Base-by-base conservation (phyloP, 306 rosid species). In the Rosa rugosa region DNA sequence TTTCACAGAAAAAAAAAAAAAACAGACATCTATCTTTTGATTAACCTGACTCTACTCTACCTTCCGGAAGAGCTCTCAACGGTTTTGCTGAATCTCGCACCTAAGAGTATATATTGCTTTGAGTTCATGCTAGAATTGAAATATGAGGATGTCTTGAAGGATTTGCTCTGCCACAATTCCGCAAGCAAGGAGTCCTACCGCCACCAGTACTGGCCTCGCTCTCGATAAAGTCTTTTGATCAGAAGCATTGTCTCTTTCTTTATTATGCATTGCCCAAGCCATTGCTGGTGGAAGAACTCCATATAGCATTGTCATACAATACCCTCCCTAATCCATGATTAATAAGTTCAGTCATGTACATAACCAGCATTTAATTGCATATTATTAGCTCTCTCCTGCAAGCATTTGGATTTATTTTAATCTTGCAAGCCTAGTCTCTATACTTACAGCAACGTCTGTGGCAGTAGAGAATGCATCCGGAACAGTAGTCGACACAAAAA, bases 201-300 rank as follows among this genome's bases (percentile, higher is more conserved):
- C 82, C 73, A 89, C 56, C 47, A 90, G 90, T 49, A 90, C 69
- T 17, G 89, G 88, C 86, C 86, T 89, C 56, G 85, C 79, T 62
- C 82, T 79, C 51, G 85, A 82, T 36, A 89, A 73, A 34, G 77
- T 50, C 40, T 82, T 82, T 20, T 34, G 45, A 49, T 78, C 79
- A 11, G 45, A 64, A 64, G 82, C 62, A 73, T 51, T 53, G 40
- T 83, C 76, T 0, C 80, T 13, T 73, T 88, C 82, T 34, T 44
- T 76, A 78, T 60, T 80, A 54, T 82, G 78, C 93, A 87, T 85
- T 81, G 77, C 83, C 92, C 91, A 90, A 13, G 93, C 92, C 95
- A 90, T 90, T 77, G 90, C 94, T 6, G 95, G 97, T 17, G 95
- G 97, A 42, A 90, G 92, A 87, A 92, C 86, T 79, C 97, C 97